Percentiles rank a stretch among this genome's conserved stretches.
phyloP scores from a whole-genome alignment of 2,329 filamentous ascomycete species.

The Colletotrichum sansevieriae region DNA sequence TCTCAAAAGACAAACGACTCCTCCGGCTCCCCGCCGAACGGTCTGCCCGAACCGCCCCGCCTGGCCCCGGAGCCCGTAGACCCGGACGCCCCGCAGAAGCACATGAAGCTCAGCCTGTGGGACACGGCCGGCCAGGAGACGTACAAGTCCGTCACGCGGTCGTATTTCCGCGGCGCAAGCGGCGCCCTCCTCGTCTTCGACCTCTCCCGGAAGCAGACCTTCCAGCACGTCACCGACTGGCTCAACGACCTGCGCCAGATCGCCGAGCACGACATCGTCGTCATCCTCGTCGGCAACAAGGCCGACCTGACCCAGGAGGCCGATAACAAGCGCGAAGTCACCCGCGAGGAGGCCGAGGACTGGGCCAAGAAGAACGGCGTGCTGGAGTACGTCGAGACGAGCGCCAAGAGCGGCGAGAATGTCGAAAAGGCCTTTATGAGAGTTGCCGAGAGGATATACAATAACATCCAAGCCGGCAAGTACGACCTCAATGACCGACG shows the following conservation, averaged over 20 bases:
- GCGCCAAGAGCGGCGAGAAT: slow-evolving; percentile 93
- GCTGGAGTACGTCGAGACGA: slow-evolving; percentile 95
- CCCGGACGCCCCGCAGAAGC: slow-evolving; percentile 64
- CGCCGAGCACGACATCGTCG: slow-evolving; percentile 94
- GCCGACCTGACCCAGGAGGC: slow-evolving; percentile 76
- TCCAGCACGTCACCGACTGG: slow-evolving; percentile 91
- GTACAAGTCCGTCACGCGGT: slow-evolving; percentile 95
- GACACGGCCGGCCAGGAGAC: slow-evolving; percentile 97
- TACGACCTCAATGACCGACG: slow-evolving; percentile 95
- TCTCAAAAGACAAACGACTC: slow-evolving; percentile 25
- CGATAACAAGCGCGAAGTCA: slow-evolving; percentile 81
- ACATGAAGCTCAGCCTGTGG: slow-evolving; percentile 96
- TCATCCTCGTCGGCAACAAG: slow-evolving; percentile 97
- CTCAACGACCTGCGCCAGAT: slow-evolving; percentile 94
- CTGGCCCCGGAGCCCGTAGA: slow-evolving; percentile 48
- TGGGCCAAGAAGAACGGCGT: slow-evolving; percentile 91
- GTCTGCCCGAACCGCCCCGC: slow-evolving; percentile 67
- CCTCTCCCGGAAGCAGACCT: slow-evolving; percentile 87
- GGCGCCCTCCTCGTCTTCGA: slow-evolving; percentile 91
- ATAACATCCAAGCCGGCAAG: slow-evolving; percentile 94
- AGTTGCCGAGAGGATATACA: slow-evolving; percentile 94
- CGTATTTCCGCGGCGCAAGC: slow-evolving; percentile 86
- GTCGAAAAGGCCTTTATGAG: slow-evolving; percentile 94
- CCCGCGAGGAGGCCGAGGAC: slow-evolving; percentile 83
- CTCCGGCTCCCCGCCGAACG: slow-evolving; percentile 47